phyloP scores from a whole-genome alignment of 2,329 filamentous ascomycete species.

The Pseudogymnoascus sp. region DNA sequence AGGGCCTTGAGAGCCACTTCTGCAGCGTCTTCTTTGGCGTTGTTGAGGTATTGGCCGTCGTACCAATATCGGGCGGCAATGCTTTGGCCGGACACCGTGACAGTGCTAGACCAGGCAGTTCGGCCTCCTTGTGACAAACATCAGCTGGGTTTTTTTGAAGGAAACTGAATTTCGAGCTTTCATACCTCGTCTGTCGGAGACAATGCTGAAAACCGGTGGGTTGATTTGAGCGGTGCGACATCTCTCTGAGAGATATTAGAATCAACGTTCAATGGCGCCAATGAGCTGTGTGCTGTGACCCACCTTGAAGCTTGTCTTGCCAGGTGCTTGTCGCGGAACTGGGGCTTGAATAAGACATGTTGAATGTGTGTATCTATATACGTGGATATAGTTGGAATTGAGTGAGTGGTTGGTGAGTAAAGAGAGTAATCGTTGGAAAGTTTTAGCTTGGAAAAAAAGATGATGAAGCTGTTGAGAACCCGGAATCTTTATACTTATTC shows the following conservation, averaged over 20 bases:
- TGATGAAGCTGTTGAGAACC: background rate
- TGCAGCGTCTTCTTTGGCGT: conserved; percentile 85
- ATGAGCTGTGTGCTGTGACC: conserved; percentile 22
- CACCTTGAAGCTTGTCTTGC: conserved; percentile 34
- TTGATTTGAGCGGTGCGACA: conserved; percentile 47
- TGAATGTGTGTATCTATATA: conserved; percentile 4
- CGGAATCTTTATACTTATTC: conserved; percentile 8
- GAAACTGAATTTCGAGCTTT: conserved; percentile 9
- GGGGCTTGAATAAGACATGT: conserved; percentile 27
- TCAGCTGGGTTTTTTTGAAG: conserved; percentile 16
- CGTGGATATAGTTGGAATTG: background rate
- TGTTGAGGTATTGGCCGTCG: conserved; percentile 79
- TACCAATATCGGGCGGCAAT: conserved; percentile 82
- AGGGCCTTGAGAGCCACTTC: conserved; percentile 65
- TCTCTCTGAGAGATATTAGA: conserved; percentile 38
- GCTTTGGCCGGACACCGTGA: conserved; percentile 58
- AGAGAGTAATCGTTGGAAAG: background rate
- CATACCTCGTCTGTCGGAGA: conserved; percentile 68
- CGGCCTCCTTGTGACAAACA: conserved; percentile 56
- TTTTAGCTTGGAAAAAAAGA: background rate
- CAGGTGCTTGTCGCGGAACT: conserved; percentile 24
- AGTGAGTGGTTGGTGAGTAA: background rate
- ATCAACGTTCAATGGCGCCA: conserved; percentile 19
- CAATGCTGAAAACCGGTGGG: conserved; percentile 57
- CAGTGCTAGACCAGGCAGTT: conserved; percentile 81